A percentile compares a stretch with the other conserved stretches of the same genome.
These are phyloP conservation scores for Apophysomyces trapeziformis DNA, from an alignment of 371 early-diverging fungal genomes.

Conservation along the genomic window DNA sequence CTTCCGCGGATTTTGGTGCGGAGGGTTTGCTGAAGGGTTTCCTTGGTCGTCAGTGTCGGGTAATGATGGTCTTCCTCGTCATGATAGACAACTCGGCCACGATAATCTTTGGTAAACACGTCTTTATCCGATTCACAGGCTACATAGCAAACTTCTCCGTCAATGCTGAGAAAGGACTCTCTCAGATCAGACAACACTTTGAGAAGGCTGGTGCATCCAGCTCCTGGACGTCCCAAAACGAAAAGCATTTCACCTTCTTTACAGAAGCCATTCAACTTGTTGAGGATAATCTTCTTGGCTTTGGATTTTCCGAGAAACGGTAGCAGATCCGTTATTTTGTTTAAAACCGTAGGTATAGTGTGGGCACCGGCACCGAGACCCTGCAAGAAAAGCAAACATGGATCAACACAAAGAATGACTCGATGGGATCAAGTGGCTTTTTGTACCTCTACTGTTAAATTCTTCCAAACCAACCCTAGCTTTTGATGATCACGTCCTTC, in stretches of 20 bases:
- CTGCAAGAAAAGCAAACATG: slow-evolving; percentile 8
- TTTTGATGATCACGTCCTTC: slow-evolving; percentile 25
- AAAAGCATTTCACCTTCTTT: slow-evolving; percentile 60
- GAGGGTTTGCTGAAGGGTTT: slow-evolving; percentile 56
- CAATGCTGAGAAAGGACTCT: slow-evolving; percentile 37
- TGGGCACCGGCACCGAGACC: slow-evolving; percentile 28
- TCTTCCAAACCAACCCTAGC: slow-evolving; percentile 42
- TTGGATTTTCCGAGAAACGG: slow-evolving; percentile 12
- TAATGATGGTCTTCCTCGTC: slow-evolving; percentile 59
- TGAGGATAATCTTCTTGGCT: slow-evolving; percentile 31
- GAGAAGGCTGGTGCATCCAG: slow-evolving; percentile 56
- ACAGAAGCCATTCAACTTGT: slow-evolving; percentile 42
- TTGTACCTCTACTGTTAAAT: slow-evolving; percentile 39
- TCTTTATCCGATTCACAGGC: slow-evolving; percentile 35
- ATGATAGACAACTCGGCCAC: slow-evolving; percentile 52
- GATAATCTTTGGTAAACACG: slow-evolving; percentile 42
- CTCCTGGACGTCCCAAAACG: slow-evolving; percentile 57
- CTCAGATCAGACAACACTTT: slow-evolving; percentile 53
- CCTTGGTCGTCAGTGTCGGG: slow-evolving; percentile 45
- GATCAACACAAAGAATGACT: not conserved
- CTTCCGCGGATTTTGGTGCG: slow-evolving; percentile 50
- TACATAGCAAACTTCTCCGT: slow-evolving; percentile 45
- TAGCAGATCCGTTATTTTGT: slow-evolving; percentile 14
- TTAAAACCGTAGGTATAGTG: slow-evolving; percentile 25
- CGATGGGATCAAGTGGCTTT: not conserved